Percentiles rank a stretch among this genome's conserved stretches.
phyloP scores from a whole-genome alignment of 129 eudicot genomes.

The Flaveria brownii region DNA sequence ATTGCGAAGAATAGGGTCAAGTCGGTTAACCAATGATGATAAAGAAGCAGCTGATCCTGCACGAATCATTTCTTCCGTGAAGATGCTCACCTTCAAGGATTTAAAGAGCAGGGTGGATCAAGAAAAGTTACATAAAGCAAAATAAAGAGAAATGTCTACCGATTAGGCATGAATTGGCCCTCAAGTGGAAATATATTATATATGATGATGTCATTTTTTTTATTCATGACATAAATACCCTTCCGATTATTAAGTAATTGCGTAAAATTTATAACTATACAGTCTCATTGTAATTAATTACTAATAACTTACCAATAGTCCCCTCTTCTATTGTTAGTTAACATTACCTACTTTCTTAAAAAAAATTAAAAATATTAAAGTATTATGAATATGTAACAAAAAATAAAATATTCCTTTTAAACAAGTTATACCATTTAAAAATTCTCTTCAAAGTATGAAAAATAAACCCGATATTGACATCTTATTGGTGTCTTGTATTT shows the following conservation, averaged over 20 bases:
- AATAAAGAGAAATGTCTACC: not conserved
- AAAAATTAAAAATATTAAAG: no score
- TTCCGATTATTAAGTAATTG: not conserved
- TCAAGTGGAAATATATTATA: not conserved
- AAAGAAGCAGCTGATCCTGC: slow-evolving; percentile 53
- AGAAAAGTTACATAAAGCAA: not conserved
- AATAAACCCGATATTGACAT: not conserved
- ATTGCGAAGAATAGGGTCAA: slow-evolving; percentile 54
- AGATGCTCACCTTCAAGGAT: slow-evolving; percentile 43
- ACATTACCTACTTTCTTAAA: not conserved
- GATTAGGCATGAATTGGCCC: not conserved
- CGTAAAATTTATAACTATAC: not conserved
- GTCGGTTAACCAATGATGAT: slow-evolving; percentile 50
- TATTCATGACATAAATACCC: not conserved
- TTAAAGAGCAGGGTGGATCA: slow-evolving; percentile 5
- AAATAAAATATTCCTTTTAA: not conserved
- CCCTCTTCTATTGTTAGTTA: not conserved
- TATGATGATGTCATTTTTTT: not conserved
- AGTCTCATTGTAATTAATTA: not conserved
- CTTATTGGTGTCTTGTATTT: not conserved
- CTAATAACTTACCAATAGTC: not conserved
- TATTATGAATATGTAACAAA: slow-evolving; percentile 1
- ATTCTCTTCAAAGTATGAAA: not conserved
- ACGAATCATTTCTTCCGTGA: slow-evolving; percentile 55
- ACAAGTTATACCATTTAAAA: not conserved